Base-by-base conservation (phyloP, 768 basidiomycete species). In the Rubroboletus pulcherrimus region DNA sequence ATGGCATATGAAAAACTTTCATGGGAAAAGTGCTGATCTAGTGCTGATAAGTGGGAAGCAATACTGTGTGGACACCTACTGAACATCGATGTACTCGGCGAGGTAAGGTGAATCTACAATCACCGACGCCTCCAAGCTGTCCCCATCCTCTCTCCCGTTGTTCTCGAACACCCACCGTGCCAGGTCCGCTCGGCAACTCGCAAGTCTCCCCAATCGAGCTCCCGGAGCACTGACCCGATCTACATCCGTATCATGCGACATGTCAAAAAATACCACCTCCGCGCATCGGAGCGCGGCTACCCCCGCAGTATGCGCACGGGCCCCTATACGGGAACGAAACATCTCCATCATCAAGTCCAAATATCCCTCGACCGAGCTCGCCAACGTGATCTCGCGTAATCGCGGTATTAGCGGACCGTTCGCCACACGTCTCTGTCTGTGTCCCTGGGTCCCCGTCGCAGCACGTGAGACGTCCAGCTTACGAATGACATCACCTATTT, bases 301-400 rank as follows among this genome's bases (percentile, higher is more conserved):
- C 12, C 41, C 49, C 2, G 51, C 45, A 38, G 53, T 43, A 19
- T 41, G 44, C 4, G 53, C 60, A 26, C n/a, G n/a, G 14, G 46
- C 15, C 5, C 49, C 59, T 15, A 24, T 29, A 8, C 56, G 61
- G 11, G 57, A 63, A n/a, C 49, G 51, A 35, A 51, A 40, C 57
- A 58, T 59, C 7, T 34, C 31, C 43, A 51, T n/a, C 31, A 65
- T 50, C 43, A 35, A 19, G 5, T 57, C 49, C 33, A 66, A 30
- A 49, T 43, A 51, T 1, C 26, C 40, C 34, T 55, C 57, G 31
- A 46, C 47, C 30, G 61, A 61, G 57, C 52, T 65, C 35, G 49
- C 61, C 55, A 66, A 21, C 40, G 45, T 46, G 38, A 66, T 48
- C 15, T 63, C 55, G 7, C 54, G 61, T 49, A 67, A 51, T 7